phyloP scores from a whole-genome alignment of 176 grass and related monocot species.

The Eleusine indica region DNA sequence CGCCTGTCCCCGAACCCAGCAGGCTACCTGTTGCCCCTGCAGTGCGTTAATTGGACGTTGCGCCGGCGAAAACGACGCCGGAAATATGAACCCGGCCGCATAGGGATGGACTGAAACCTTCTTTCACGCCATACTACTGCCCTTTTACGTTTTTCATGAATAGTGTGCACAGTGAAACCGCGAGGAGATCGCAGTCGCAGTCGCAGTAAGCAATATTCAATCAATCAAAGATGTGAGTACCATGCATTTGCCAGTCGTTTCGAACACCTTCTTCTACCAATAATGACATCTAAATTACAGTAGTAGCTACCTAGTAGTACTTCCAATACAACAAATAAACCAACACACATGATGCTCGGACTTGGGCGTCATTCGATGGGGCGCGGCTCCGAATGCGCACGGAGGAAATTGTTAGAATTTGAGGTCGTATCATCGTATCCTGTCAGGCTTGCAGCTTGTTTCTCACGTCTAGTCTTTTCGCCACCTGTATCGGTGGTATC shows the following conservation, averaged over 20 bases:
- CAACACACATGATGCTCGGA: not conserved
- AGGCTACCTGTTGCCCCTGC: not conserved
- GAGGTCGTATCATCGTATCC: conserved; percentile 22
- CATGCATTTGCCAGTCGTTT: no score
- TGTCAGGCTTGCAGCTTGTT: not conserved
- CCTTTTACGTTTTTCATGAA: not conserved
- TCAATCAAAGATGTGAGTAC: no score
- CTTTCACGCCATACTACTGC: conserved; percentile 1
- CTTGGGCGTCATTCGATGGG: not conserved
- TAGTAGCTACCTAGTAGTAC: no score
- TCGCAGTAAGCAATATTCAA: no score
- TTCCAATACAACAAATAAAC: not conserved
- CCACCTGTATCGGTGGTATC: not conserved
- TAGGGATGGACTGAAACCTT: conserved; percentile 15
- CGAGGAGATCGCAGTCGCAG: no score
- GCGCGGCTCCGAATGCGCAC: not conserved
- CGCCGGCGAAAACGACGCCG: conserved; percentile 25
- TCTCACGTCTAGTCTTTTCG: conserved; percentile 36
- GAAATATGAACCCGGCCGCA: not conserved
- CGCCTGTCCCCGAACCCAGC: not conserved
- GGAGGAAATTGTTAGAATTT: not conserved
- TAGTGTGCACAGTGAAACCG: not conserved
- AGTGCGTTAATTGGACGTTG: conserved; percentile 26
- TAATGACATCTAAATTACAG: no score
- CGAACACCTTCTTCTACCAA: no score